Percentiles rank a stretch among this genome's conserved stretches.
phyloP scores from a whole-genome alignment of 1,284 basidiomycete genomes.

The Naganishia liquefaciens region DNA sequence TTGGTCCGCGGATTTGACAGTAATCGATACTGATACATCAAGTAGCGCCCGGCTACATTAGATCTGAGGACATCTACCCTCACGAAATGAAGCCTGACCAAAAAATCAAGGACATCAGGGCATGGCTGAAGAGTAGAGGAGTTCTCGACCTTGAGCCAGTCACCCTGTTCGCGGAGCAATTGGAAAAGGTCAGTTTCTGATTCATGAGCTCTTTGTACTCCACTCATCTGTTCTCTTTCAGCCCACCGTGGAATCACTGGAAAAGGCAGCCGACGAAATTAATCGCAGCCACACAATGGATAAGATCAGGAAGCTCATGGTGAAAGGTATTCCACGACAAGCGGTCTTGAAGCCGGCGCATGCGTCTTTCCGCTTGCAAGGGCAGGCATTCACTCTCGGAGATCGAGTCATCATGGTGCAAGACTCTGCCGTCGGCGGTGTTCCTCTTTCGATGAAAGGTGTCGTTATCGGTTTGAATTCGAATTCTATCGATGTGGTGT shows the following conservation, averaged over 20 bases:
- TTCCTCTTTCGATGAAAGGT: constrained; percentile 87
- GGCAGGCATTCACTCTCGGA: constrained; percentile 87
- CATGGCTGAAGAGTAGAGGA: constrained; percentile 84
- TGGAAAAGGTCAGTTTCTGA: constrained; percentile 67
- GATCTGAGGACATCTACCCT: constrained; percentile 71
- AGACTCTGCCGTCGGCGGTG: constrained; percentile 77
- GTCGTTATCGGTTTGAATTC: constrained; percentile 86
- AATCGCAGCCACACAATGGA: constrained; percentile 63
- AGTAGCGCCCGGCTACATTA: constrained; percentile 64
- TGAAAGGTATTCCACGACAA: constrained; percentile 90
- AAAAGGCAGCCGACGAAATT: constrained; percentile 69
- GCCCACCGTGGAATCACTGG: constrained; percentile 76
- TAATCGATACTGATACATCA: constrained; percentile 24
- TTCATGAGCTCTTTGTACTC: constrained; percentile 18
- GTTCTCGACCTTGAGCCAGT: constrained; percentile 90
- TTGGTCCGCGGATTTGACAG: constrained; percentile 38
- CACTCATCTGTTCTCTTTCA: constrained; percentile 44
- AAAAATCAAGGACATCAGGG: constrained; percentile 72
- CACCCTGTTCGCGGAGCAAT: constrained; percentile 85
- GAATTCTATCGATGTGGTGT: constrained; percentile 91
- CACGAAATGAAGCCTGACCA: constrained; percentile 65
- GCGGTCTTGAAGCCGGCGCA: constrained; percentile 92
- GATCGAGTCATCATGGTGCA: constrained; percentile 95
- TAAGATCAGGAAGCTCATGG: constrained; percentile 80
- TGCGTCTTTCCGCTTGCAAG: constrained; percentile 83